Base-by-base conservation (phyloP, 495 filamentous ascomycete genomes). In the Trichoderma asperelloides region DNA sequence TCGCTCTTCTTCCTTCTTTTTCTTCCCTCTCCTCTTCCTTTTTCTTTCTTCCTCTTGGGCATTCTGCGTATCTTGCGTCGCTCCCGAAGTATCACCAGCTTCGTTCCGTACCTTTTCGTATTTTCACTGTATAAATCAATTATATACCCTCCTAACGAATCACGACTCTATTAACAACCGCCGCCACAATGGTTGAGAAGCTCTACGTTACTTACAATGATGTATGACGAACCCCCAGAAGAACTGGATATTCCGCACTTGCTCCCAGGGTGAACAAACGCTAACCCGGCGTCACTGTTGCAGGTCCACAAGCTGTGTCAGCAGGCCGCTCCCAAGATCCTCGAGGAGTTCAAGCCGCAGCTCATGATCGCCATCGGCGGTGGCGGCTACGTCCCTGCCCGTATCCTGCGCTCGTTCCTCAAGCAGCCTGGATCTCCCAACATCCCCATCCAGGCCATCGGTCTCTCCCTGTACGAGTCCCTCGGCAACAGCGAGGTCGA, bases 371-470 rank as follows among this genome's bases (percentile, higher is more conserved):
- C 95, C 73, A 99, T 99, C 74, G 95, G 95, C 69, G 95, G 95
- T 69, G 95, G 95, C 73, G 95, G 95, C 65, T 99, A 97, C 77
- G 92, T 99, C 25, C 95, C 95, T 62, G 95, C 95, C 49, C 92
- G 95, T 68, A 98, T 99, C 78, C 87, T 99, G 66, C 90, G 94
- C 62, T 98, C 95, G 13, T 99, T 98, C 82, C 91, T 99, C 75
- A 97, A 97, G 83, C 86, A 87, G 73, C 84, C 90, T 64, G 91
- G 89, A 68, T 86, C 84, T 70, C 84, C 92, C 75, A 99, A 99
- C 80, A 99, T 99, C 76, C 94, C 95, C 68, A 99, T 99, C 78
- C 95, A 99, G 84, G 95, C 95, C 41, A 99, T 99, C 76, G 95
- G 95, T 63, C 89, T 99, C 62, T 97, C 93, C 28, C 88, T 99